Evolutionary conservation across 2,329 filamentous ascomycete genomes (phyloP).

Genomic region (Mollisiaceae sp.): DNA sequence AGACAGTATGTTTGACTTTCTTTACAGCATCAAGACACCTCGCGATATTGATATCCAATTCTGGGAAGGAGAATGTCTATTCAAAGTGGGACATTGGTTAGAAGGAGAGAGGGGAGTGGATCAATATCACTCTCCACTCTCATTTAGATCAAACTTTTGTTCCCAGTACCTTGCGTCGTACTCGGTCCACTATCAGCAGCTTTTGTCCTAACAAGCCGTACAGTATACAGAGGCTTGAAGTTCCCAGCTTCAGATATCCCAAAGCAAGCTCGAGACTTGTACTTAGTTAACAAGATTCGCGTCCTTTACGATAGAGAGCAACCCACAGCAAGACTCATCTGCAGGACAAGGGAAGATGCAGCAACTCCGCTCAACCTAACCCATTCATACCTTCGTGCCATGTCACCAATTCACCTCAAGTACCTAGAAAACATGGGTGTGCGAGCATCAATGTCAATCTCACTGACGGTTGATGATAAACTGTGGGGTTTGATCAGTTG

Average conservation of each 20-base stretch:
- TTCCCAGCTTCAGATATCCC: constrained; percentile 87
- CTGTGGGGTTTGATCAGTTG: constrained; percentile 88
- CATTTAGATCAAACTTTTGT: background rate
- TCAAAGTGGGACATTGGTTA: too few species aligned
- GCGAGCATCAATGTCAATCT: constrained; percentile 89
- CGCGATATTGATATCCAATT: too few species aligned
- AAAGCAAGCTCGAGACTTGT: constrained; percentile 80
- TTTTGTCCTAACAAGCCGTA: background rate
- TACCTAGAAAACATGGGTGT: constrained; percentile 87
- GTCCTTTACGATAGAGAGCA: constrained; percentile 84
- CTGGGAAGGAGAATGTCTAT: too few species aligned
- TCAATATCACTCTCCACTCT: too few species aligned
- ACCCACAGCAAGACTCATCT: constrained; percentile 78
- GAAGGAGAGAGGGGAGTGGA: too few species aligned
- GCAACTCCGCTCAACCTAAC: constrained; percentile 79
- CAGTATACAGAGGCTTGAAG: constrained; percentile 44
- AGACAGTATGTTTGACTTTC: constrained; percentile 17
- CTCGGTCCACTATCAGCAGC: background rate
- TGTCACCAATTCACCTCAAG: constrained; percentile 87
- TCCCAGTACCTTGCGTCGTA: background rate
- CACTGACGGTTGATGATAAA: constrained; percentile 81
- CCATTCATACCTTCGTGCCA: constrained; percentile 81
- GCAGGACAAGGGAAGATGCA: constrained; percentile 73
- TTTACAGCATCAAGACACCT: background rate
- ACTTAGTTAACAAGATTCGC: constrained; percentile 86